Percentiles rank a stretch among this genome's conserved stretches.
These are phyloP conservation scores for Cercospora berteroae DNA, from an alignment of 2,329 filamentous ascomycete species.

Conservation along the genomic window DNA sequence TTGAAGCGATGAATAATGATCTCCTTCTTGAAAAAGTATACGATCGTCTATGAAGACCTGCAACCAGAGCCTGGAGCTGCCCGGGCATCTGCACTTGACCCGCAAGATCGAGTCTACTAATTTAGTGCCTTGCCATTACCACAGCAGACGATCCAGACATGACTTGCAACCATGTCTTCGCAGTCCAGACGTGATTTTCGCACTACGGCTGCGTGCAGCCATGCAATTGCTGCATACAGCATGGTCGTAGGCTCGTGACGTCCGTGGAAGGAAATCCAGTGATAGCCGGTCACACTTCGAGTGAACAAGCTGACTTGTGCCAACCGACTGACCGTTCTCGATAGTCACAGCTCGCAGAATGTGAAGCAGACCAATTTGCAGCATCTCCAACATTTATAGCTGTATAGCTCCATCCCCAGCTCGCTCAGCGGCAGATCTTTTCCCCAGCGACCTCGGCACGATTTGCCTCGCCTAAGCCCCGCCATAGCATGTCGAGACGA, in stretches of 20 bases:
- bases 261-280: not conserved
- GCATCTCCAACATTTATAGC: not conserved
- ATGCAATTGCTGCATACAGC: not conserved
- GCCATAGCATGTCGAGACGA: not conserved
- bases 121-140: not conserved
- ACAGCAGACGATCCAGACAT: not conserved
- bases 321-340: too few species aligned
- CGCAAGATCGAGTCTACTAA: not conserved
- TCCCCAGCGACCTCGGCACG: slow-evolving; percentile 5
- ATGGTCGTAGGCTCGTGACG: not conserved
- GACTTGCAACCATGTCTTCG: not conserved
- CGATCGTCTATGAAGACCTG: not conserved
- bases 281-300: not conserved
- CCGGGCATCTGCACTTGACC: not conserved
- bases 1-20: not conserved
- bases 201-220: not conserved
- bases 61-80: not conserved
- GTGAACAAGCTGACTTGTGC: not conserved
- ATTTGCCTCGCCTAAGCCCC: not conserved
- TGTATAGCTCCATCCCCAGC: not conserved
- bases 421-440: not conserved
- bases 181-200: not conserved
- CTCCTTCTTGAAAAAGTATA: not conserved
- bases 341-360: too few species aligned
- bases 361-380: too few species aligned